phyloP scores from a whole-genome alignment of 495 filamentous ascomycete genomes.

The Lasiosphaeria miniovina region DNA sequence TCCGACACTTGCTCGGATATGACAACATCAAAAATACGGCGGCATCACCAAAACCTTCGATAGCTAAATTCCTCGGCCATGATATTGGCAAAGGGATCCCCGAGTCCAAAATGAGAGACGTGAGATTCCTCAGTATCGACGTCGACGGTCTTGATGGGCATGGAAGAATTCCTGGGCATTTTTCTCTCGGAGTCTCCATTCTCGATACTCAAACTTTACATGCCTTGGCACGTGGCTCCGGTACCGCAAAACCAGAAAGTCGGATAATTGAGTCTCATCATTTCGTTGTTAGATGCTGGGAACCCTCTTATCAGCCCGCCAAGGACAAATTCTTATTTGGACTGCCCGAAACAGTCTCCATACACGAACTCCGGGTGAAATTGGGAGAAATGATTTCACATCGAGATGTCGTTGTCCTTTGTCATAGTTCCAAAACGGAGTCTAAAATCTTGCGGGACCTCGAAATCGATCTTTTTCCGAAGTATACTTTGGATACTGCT shows the following conservation, averaged over 20 bases:
- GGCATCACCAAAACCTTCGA: background rate
- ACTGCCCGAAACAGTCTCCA: slow-evolving; percentile 14
- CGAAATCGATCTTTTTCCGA: slow-evolving; percentile 18
- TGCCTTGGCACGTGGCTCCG: slow-evolving; percentile 1
- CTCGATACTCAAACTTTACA: slow-evolving; percentile 23
- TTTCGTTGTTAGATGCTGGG: slow-evolving; percentile 20
- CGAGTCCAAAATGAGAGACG: slow-evolving; percentile 21
- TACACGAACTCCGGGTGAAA: slow-evolving; percentile 10
- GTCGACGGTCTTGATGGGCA: slow-evolving; percentile 20
- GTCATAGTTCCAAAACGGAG: slow-evolving; percentile 15
- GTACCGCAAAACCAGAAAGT: slow-evolving; percentile 2
- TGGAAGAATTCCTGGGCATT: slow-evolving; percentile 16
- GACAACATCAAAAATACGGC: background rate
- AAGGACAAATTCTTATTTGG: slow-evolving; percentile 16
- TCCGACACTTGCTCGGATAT: slow-evolving; percentile 23
- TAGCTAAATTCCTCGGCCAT: background rate
- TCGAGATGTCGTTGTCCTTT: slow-evolving; percentile 18
- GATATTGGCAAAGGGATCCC: slow-evolving; percentile 13
- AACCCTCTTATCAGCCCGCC: slow-evolving; percentile 14
- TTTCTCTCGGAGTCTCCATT: slow-evolving; percentile 21
- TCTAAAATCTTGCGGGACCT: slow-evolving; percentile 14
- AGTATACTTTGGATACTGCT: slow-evolving; percentile 20
- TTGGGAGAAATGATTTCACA: slow-evolving; percentile 10
- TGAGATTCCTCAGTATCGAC: slow-evolving; percentile 19
- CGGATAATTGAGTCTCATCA: slow-evolving; percentile 22